These are phyloP conservation scores for Poteriospumella lacustris DNA, from an alignment of 108 stramenopile genomes.

Conservation along the genomic window DNA sequence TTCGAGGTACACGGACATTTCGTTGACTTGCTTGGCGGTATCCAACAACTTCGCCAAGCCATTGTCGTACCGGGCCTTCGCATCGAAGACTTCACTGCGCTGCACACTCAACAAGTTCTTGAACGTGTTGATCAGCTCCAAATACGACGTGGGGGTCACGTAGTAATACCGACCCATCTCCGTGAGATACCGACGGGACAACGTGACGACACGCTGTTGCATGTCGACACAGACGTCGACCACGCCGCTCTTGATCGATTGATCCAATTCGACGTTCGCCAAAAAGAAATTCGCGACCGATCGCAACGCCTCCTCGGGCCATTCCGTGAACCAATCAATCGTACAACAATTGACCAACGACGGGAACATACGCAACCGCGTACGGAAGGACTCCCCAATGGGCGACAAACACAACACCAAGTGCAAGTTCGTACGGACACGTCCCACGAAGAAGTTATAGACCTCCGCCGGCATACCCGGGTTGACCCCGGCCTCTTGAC, in stretches of 20 bases:
- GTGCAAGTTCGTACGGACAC: slow-evolving; percentile 58
- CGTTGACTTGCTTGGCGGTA: slow-evolving; percentile 56
- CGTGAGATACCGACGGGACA: slow-evolving; percentile 42
- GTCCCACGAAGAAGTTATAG: slow-evolving; percentile 54
- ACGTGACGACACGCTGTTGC: slow-evolving; percentile 46
- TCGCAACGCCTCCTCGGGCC: slow-evolving; percentile 64
- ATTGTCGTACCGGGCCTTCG: slow-evolving; percentile 57
- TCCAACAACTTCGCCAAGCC: slow-evolving; percentile 56
- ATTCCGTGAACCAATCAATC: slow-evolving; percentile 67
- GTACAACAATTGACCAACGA: slow-evolving; percentile 67
- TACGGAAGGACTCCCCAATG: slow-evolving; percentile 64
- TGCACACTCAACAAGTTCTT: slow-evolving; percentile 49
- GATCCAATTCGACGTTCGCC: slow-evolving; percentile 41
- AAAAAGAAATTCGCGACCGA: slow-evolving; percentile 57
- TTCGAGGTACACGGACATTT: slow-evolving; percentile 55
- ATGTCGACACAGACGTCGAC: slow-evolving; percentile 61
- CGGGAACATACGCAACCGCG: slow-evolving; percentile 59
- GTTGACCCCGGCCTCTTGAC: slow-evolving; percentile 48
- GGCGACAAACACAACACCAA: slow-evolving; percentile 58
- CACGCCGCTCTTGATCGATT: slow-evolving; percentile 46
- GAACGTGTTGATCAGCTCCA: slow-evolving; percentile 62
- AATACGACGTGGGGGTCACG: slow-evolving; percentile 63
- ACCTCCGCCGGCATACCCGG: slow-evolving; percentile 40
- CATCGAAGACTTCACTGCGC: slow-evolving; percentile 41
- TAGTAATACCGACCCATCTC: slow-evolving; percentile 64